Evolutionary conservation across 2,329 filamentous ascomycete species (phyloP), one percentile per base, ranked within the genome.

Genomic region (Cladosporium sp.): DNA sequence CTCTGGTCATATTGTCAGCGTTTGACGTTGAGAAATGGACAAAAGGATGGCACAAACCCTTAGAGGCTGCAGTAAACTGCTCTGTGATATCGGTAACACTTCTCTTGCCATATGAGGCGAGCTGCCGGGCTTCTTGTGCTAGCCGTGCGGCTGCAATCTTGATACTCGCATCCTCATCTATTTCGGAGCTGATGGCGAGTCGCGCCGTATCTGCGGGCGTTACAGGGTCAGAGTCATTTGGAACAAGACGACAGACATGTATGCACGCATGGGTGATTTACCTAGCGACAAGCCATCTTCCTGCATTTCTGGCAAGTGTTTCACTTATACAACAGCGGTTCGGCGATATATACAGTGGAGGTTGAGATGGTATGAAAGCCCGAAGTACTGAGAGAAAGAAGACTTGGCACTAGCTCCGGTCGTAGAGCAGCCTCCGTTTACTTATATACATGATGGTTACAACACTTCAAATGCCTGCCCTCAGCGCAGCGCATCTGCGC

Each of bases 11-110:
- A 28, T 4, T 38, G 52, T 52, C 6, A 26, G 54, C 55, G 52
- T 55, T 34, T 32, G 51, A 54, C 26, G 21, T 18, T 32, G 59
- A 21, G 30, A 49, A 44, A 47, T 14, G 28, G n/a, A 44, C n/a
- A 24, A 18, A 10, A 30, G 30, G 10, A 26, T 32, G 24, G 61
- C 49, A 57, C 28, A 26, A 15, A 64, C 61, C 36, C 26, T 64
- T 68, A 14, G 74, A 74, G 26, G 78, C 77, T 51, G 69, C 67
- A 4, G 71, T 67, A 63, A 80, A 80, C 36, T 75, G 70, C 54
- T 69, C 69, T 12, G 78, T 80, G 59, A 79, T 74, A 68, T 80
- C 77, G 38, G 63, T 67, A 5, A 71, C 67, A 18, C 66, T 57
- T 30, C 69, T 62, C 28, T 11, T 64, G 24, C 59, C 41, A 10